phyloP scores from a whole-genome alignment of 345 rosid species.

The Melaleuca quinquenervia region DNA sequence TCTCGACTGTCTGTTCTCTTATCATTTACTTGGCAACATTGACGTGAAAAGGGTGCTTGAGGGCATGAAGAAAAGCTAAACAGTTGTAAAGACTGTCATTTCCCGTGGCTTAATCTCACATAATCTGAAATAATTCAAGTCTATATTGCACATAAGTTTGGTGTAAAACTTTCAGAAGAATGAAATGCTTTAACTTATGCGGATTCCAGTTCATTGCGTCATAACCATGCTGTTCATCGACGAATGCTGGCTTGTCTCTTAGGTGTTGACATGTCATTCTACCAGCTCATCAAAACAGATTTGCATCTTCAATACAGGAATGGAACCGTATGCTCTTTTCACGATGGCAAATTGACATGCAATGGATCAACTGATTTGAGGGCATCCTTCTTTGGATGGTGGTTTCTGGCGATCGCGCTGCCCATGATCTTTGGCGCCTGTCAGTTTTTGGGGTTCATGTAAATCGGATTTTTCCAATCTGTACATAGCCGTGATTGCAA shows the following conservation, averaged over 20 bases:
- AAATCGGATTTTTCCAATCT: neutral
- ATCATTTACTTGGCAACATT: neutral
- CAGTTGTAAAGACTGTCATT: neutral
- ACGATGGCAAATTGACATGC: conserved; percentile 15
- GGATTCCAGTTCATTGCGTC: neutral
- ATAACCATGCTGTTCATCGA: neutral
- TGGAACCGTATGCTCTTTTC: conserved; percentile 25
- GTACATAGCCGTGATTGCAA: neutral
- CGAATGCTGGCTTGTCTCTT: neutral
- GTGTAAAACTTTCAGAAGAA: neutral
- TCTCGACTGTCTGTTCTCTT: neutral
- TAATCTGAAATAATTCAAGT: neutral
- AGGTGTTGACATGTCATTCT: neutral
- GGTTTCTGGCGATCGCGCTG: conserved; percentile 13
- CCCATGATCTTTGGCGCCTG: conserved; percentile 1
- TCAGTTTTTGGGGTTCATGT: neutral
- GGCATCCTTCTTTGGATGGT: conserved; percentile 10
- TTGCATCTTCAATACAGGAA: conserved; percentile 11
- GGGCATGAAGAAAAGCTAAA: no score
- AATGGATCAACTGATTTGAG: conserved; percentile 7
- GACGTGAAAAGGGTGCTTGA: neutral
- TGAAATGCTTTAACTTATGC: neutral
- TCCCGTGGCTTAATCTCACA: neutral
- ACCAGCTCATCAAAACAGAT: neutral
- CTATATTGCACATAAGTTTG: neutral